Percentiles rank a stretch among this genome's conserved stretches.
phyloP scores from a whole-genome alignment of 2,329 filamentous ascomycete species.

The Pyricularia sp. region DNA sequence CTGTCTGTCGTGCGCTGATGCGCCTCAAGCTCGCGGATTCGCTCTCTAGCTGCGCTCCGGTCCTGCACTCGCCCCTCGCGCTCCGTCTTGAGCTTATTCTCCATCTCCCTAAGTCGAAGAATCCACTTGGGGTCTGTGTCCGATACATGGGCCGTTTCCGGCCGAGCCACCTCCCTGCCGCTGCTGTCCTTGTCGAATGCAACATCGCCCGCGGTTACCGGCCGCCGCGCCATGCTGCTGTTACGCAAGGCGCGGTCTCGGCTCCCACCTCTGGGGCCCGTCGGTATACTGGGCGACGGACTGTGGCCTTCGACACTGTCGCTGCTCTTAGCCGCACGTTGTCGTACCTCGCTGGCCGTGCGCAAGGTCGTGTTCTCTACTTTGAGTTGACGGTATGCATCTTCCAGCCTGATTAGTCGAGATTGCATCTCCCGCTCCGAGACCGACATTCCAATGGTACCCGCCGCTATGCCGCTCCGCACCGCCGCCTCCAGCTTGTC shows the following conservation, averaged over 20 bases:
- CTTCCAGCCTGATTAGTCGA: conserved; percentile 41
- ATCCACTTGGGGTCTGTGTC: conserved; percentile 64
- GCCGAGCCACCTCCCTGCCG: conserved; percentile 17
- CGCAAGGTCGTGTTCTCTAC: conserved; percentile 58
- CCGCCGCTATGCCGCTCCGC: conserved; percentile 46
- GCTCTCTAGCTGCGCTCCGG: conserved; percentile 66
- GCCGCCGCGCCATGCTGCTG: conserved; percentile 11
- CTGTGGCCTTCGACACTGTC: conserved; percentile 23
- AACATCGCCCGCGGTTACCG: conserved; percentile 14
- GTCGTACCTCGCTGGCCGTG: conserved; percentile 46
- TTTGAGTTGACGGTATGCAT: conserved; percentile 49
- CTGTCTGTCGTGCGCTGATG: conserved; percentile 6
- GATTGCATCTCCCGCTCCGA: conserved; percentile 26
- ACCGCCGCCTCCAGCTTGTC: conserved; percentile 76
- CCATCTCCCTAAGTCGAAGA: conserved; percentile 72
- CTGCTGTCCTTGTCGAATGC: conserved; percentile 11
- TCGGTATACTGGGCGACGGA: conserved; percentile 40
- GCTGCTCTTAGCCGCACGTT: conserved; percentile 28
- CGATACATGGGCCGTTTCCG: conserved; percentile 12
- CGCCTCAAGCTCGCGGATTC: conserved; percentile 48
- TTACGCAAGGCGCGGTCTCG: conserved; percentile 15
- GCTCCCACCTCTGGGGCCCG: conserved; percentile 31
- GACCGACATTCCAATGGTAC: conserved; percentile 23
- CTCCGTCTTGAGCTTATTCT: conserved; percentile 80
- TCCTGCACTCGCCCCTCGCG: conserved; percentile 76